A percentile compares a stretch with the other conserved stretches of the same genome.
Evolutionary conservation across 257 asterid genomes (phyloP).

Genomic region (Solanum appendiculatum): DNA sequence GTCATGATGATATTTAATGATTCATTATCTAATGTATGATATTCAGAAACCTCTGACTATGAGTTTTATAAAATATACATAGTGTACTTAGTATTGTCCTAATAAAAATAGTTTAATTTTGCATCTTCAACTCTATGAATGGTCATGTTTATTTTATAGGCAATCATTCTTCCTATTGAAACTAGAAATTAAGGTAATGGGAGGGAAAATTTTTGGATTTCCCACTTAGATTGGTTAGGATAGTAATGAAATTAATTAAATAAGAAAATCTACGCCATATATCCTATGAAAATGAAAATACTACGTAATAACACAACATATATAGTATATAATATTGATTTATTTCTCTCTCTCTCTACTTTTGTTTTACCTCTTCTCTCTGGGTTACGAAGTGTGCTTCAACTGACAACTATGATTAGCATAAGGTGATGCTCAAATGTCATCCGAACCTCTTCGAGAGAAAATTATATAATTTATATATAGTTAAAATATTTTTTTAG

Average conservation of each 20-base stretch:
- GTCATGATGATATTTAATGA: neutral
- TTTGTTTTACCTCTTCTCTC: neutral
- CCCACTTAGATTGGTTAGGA: neutral
- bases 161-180: neutral
- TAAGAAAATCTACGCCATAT: neutral
- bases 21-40: neutral
- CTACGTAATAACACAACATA: neutral
- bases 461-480: no score
- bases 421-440: no score
- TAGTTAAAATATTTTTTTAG: no score
- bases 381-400: neutral
- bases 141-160: neutral
- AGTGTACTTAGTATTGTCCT: neutral
- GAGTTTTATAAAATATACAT: neutral
- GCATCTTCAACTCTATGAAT: neutral
- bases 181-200: neutral
- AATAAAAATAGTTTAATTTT: neutral
- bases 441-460: no score
- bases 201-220: neutral
- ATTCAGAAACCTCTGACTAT: neutral
- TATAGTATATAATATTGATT: neutral
- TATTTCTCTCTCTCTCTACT: neutral
- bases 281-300: neutral
- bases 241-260: neutral
- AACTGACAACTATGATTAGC: no score